These are phyloP conservation scores for Aspergillus ellipticus DNA, from an alignment of 495 filamentous ascomycete genomes.

Conservation along the genomic window DNA sequence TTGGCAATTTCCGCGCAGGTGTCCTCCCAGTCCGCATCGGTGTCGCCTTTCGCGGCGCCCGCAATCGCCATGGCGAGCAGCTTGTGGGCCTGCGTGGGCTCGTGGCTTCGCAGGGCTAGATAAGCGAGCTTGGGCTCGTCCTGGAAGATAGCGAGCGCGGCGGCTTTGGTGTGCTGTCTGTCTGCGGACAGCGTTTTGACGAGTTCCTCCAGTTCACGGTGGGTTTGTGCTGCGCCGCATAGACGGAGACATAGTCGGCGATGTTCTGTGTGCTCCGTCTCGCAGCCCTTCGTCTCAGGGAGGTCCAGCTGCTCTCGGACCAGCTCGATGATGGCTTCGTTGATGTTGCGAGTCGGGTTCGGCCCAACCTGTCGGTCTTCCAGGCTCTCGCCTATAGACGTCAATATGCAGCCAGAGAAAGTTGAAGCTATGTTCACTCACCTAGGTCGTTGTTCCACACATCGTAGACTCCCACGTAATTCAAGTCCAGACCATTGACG, in stretches of 20 bases:
- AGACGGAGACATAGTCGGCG: constrained; percentile 75
- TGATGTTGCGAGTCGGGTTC: constrained; percentile 33
- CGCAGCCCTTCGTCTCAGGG: constrained; percentile 44
- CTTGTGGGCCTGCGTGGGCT: constrained; percentile 44
- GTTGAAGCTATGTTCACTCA: constrained; percentile 24
- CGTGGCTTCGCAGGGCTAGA: constrained; percentile 39
- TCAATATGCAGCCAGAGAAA: constrained; percentile 1
- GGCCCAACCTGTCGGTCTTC: constrained; percentile 29
- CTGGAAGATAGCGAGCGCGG: constrained; percentile 72
- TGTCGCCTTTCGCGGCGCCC: constrained; percentile 50
- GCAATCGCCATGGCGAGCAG: constrained; percentile 54
- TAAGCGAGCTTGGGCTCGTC: constrained; percentile 57
- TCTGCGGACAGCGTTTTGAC: constrained; percentile 55
- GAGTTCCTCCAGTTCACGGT: constrained; percentile 58
- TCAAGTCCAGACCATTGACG: constrained; percentile 69
- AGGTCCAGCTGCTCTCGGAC: constrained; percentile 40
- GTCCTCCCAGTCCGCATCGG: constrained; percentile 53
- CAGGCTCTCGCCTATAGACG: constrained; percentile 33
- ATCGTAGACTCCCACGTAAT: constrained; percentile 75
- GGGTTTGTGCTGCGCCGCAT: constrained; percentile 65
- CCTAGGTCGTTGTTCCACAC: constrained; percentile 78
- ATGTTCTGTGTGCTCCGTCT: constrained; percentile 68
- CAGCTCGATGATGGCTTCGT: constrained; percentile 49
- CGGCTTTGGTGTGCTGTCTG: constrained; percentile 75
- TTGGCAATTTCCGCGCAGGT: constrained; percentile 59